Conservation (phyloP, 2,329 filamentous ascomycete genomes). For the Monilinia vaccinii-corymbosi region DNA sequence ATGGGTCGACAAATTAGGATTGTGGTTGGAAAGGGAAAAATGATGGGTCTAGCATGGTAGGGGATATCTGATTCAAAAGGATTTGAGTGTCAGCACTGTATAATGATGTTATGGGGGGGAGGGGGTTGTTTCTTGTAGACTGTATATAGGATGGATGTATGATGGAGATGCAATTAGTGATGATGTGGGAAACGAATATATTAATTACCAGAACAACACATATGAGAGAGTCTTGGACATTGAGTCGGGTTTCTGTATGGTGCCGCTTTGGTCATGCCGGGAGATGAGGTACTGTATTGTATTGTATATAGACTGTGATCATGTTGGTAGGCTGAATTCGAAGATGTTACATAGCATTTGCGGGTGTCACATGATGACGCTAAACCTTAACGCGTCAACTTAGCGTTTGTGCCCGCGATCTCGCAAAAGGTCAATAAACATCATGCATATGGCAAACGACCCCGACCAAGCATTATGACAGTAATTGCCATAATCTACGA, state of each 20-base stretch:
- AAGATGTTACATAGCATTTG: neutral
- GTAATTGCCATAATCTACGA: neutral
- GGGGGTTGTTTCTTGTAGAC: neutral
- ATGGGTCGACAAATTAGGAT: neutral
- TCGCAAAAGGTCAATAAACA: neutral
- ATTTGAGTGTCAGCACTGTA: neutral
- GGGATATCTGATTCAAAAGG: neutral
- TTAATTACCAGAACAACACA: neutral
- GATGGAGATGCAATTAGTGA: neutral
- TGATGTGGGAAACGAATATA: neutral
- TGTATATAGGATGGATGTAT: slow-evolving; percentile 1
- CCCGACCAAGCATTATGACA: too few relatives aligned
- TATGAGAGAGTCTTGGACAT: neutral
- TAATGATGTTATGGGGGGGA: too few relatives aligned
- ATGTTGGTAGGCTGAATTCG: neutral
- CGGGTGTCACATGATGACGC: neutral
- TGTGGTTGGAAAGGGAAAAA: neutral
- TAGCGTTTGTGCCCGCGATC: neutral
- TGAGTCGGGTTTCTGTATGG: too few relatives aligned
- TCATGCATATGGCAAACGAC: too few relatives aligned
- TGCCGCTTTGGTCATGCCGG: too few relatives aligned
- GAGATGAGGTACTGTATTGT: too few relatives aligned
- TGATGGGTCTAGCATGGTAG: neutral
- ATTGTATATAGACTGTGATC: too few relatives aligned
- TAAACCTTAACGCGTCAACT: neutral